Base-by-base conservation (phyloP, 2,329 filamentous ascomycete genomes). In the Penicillium vulpinum region DNA sequence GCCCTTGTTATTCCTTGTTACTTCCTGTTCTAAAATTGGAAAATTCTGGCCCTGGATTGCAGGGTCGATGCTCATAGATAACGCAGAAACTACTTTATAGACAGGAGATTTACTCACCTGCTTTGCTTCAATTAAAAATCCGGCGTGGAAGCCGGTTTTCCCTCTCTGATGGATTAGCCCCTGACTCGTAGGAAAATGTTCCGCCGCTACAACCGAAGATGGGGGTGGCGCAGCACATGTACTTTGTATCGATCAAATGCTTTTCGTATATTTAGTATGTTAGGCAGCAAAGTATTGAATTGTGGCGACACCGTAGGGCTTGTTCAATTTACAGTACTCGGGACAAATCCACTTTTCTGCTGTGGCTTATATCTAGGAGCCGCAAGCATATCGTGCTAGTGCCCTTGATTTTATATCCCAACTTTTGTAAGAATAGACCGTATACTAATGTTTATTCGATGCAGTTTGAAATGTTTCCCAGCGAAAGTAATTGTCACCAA, bases 1-100 rank as follows among this genome's bases (percentile, higher is more conserved):
- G 21, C 18, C 26, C 26, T 26, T 33, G 24, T 22, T 28, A 53
- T 33, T 54, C 57, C 54, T 59, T 53, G 44, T 28, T 45, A n/a
- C n/a, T n/a, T n/a, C n/a, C n/a, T n/a, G n/a, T n/a, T n/a, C 38
- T n/a, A 22, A 24, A 16, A 29, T 35, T 46, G 29, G 36, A 21
- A 16, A 39, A 57, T 59, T 54, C 40, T 39, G 13, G 28, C 16
- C 49, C 38, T 57, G 24, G 36, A 44, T 54, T 31, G 36, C 6
- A 31, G 54, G 36, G 39, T 33, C 18, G 26, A 10, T 7, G 36
- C 7, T n/a, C n/a, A n/a, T n/a, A 13, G 18, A n/a, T 15, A 29
- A 26, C 26, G 38, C 38, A 49, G 41, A 41, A 41, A 40, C 21
- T 5, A n/a, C n/a, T n/a, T n/a, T n/a, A n/a, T n/a, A 35, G 15